Conservation (phyloP, 805 yeast genomes). For the Barnettozyma siamensis region DNA sequence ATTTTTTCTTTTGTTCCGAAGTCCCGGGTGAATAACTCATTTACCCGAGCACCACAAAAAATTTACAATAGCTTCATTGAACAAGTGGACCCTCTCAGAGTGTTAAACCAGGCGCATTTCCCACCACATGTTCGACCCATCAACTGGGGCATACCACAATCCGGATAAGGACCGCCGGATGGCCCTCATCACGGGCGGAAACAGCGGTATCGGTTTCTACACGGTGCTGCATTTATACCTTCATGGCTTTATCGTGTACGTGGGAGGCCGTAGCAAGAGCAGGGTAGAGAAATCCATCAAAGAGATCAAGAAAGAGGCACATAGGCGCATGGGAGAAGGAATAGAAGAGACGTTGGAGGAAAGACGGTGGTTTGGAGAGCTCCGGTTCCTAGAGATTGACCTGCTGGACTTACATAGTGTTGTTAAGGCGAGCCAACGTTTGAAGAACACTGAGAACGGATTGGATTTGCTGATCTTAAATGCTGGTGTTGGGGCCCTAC, state of each 20-base stretch:
- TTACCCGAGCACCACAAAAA: too few species aligned
- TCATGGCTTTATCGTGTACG: constrained; percentile 72
- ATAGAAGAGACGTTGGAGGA: constrained; percentile 10
- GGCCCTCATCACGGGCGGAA: constrained; percentile 77
- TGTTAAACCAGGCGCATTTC: background rate
- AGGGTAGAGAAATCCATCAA: constrained; percentile 53
- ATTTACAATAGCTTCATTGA: background rate
- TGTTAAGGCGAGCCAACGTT: constrained; percentile 41
- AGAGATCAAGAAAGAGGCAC: constrained; percentile 52
- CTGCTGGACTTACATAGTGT: constrained; percentile 39
- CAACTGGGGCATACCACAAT: constrained; percentile 46
- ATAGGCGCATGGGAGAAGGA: constrained; percentile 9
- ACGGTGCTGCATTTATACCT: constrained; percentile 69
- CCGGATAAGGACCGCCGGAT: constrained; percentile 52
- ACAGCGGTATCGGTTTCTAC: constrained; percentile 74
- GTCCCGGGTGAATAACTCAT: background rate
- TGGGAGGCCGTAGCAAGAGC: constrained; percentile 61
- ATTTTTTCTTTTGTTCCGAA: background rate
- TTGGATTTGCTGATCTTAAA: constrained; percentile 66
- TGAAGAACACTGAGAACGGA: constrained; percentile 39
- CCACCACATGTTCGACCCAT: constrained; percentile 7
- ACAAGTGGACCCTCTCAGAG: too few species aligned
- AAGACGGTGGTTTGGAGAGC: constrained; percentile 39
- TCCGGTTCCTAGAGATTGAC: constrained; percentile 51
- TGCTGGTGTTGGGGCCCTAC: constrained; percentile 80